Evolutionary conservation across 768 basidiomycete species (phyloP).

Genomic region (Boletus barrowsii): DNA sequence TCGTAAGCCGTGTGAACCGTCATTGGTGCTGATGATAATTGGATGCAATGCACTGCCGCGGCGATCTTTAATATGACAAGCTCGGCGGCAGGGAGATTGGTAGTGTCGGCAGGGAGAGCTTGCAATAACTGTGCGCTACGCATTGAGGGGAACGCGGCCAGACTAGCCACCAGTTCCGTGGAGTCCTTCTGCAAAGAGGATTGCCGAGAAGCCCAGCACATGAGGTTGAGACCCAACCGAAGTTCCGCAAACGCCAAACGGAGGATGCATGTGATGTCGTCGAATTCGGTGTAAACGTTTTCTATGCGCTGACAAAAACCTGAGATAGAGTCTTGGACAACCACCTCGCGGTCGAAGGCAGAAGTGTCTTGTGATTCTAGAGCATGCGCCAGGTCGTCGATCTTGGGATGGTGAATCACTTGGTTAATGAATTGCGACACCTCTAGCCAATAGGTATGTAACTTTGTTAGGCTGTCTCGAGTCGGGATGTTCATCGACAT

Average conservation of each 20-base stretch:
- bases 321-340: constrained; percentile 74
- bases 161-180: constrained; percentile 28
- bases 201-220: constrained; percentile 30
- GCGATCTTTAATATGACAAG: constrained; percentile 45
- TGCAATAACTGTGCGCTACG: constrained; percentile 39
- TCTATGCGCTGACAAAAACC: constrained; percentile 76
- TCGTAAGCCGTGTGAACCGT: constrained; percentile 56
- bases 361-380: constrained; percentile 37
- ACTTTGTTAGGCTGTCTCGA: constrained; percentile 42
- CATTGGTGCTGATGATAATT: neutral
- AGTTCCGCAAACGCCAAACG: constrained; percentile 62
- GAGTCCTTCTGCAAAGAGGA: constrained; percentile 14
- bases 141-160: constrained; percentile 56
- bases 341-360: constrained; percentile 55
- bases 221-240: constrained; percentile 68
- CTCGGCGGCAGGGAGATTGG: constrained; percentile 23
- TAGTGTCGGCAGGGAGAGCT: constrained; percentile 12
- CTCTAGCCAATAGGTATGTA: constrained; percentile 72
- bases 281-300: constrained; percentile 62
- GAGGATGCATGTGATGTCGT: constrained; percentile 68
- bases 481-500: constrained; percentile 29
- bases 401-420: constrained; percentile 45
- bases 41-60: constrained; percentile 31
- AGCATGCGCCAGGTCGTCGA: constrained; percentile 44
- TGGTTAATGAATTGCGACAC: constrained; percentile 72